Evolutionary conservation across 108 stramenopile species (phyloP).

Genomic region (Cylindrotheca fusiformis): DNA sequence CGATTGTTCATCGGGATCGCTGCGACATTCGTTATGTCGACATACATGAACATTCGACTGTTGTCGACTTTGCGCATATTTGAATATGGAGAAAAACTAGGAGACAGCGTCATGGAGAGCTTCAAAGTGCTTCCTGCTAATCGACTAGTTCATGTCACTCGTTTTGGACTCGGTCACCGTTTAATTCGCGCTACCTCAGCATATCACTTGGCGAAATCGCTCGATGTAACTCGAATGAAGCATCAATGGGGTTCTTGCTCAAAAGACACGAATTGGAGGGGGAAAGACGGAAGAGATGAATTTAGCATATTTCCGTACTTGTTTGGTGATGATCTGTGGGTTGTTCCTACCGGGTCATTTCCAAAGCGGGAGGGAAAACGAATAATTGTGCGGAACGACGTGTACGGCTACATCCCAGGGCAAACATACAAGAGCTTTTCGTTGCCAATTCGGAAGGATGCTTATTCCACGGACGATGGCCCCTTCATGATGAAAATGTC

Average conservation of each 20-base stretch:
- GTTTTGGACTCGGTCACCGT: conserved; percentile 56
- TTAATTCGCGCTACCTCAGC: conserved; percentile 36
- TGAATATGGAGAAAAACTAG: no score
- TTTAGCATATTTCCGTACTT: conserved; percentile 29
- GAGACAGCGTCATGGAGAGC: neutral
- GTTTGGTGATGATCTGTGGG: conserved; percentile 42
- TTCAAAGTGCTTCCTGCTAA: conserved; percentile 3
- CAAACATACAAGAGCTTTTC: conserved; percentile 18
- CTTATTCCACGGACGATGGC: neutral
- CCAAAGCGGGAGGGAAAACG: neutral
- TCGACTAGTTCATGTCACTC: conserved; percentile 31
- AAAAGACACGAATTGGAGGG: conserved; percentile 2
- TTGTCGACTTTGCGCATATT: no score
- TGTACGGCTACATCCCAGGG: conserved; percentile 40
- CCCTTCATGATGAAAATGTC: conserved; percentile 18
- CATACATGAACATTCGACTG: no score
- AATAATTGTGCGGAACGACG: conserved; percentile 42
- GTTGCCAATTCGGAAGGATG: neutral
- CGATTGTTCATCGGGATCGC: no score
- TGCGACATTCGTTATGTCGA: no score
- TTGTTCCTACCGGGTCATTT: conserved; percentile 17
- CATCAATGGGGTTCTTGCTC: conserved; percentile 35
- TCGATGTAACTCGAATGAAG: conserved; percentile 20
- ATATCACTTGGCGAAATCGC: conserved; percentile 34
- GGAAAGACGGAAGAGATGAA: neutral